Conservation (phyloP, 2,329 filamentous ascomycete genomes). For the Colletotrichum siamense region DNA sequence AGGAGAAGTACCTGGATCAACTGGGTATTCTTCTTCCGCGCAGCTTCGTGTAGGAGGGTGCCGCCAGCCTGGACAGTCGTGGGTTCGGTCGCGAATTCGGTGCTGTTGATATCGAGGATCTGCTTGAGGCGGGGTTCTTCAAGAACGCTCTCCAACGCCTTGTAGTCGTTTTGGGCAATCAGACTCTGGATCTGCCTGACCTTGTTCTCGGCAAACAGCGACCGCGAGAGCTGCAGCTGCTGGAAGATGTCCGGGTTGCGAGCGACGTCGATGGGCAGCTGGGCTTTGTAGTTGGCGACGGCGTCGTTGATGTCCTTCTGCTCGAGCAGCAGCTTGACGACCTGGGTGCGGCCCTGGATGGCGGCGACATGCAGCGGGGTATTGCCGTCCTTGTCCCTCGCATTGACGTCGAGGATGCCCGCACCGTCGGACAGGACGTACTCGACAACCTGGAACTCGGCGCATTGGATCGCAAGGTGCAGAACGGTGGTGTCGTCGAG, state of each 20-base stretch:
- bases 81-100: slow-evolving; percentile 84
- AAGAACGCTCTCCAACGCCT: slow-evolving; percentile 77
- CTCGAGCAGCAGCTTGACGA: slow-evolving; percentile 85
- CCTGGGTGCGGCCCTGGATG: slow-evolving; percentile 76
- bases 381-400: slow-evolving; percentile 91
- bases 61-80: slow-evolving; percentile 83
- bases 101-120: slow-evolving; percentile 89
- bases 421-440: slow-evolving; percentile 84
- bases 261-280: slow-evolving; percentile 85
- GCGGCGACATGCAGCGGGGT: slow-evolving; percentile 91
- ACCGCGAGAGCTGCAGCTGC: slow-evolving; percentile 87
- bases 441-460: slow-evolving; percentile 89
- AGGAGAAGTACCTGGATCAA: slow-evolving; percentile 90
- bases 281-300: slow-evolving; percentile 82
- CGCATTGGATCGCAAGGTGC: slow-evolving; percentile 94
- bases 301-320: slow-evolving; percentile 88
- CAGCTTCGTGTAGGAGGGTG: slow-evolving; percentile 91
- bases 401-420: slow-evolving; percentile 79
- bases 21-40: slow-evolving; percentile 83
- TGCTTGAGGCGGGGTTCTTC: slow-evolving; percentile 87
- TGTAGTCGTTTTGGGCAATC: slow-evolving; percentile 76
- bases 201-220: slow-evolving; percentile 87
- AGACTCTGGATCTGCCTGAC: slow-evolving; percentile 84
- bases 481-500: slow-evolving; percentile 88
- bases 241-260: slow-evolving; percentile 96